These are phyloP conservation scores for Macrolepiota albuminosa DNA, from an alignment of 768 basidiomycete species.

Conservation along the genomic window DNA sequence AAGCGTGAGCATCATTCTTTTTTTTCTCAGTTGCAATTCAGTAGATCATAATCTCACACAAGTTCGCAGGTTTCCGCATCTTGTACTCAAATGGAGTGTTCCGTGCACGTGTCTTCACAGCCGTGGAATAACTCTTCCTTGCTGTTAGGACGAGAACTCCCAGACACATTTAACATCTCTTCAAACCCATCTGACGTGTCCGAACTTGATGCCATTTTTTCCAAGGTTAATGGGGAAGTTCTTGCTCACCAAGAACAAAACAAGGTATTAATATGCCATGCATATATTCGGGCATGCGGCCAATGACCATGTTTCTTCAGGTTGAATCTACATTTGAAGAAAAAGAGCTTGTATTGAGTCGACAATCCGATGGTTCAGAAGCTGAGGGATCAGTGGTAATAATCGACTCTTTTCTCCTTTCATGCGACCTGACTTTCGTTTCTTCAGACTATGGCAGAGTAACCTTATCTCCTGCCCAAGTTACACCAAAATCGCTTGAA, in stretches of 20 bases:
- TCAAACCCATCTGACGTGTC: constrained; percentile 6
- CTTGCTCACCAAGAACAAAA: not conserved
- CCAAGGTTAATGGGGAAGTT: not conserved
- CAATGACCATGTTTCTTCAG: not conserved
- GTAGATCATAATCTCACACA: not conserved
- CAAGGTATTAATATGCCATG: constrained; percentile 5
- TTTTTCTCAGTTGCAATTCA: not conserved
- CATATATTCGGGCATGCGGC: not conserved
- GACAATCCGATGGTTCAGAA: not conserved
- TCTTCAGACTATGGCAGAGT: not conserved
- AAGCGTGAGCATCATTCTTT: not conserved
- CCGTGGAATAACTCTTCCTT: constrained; percentile 21
- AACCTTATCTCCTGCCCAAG: not conserved
- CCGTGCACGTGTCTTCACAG: not conserved
- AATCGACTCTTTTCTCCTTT: not conserved
- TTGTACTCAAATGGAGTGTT: not conserved
- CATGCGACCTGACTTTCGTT: not conserved
- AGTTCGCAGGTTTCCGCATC: not conserved
- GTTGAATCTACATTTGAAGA: not conserved
- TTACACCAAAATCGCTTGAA: not conserved
- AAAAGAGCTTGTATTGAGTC: not conserved
- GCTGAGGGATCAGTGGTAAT: not conserved
- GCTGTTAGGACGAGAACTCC: constrained; percentile 22
- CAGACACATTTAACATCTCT: constrained; percentile 22
- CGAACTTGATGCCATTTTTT: not conserved